These are phyloP conservation scores for Chlamydomonas eustigma DNA, from an alignment of 139 green algal genomes.

Conservation along the genomic window DNA sequence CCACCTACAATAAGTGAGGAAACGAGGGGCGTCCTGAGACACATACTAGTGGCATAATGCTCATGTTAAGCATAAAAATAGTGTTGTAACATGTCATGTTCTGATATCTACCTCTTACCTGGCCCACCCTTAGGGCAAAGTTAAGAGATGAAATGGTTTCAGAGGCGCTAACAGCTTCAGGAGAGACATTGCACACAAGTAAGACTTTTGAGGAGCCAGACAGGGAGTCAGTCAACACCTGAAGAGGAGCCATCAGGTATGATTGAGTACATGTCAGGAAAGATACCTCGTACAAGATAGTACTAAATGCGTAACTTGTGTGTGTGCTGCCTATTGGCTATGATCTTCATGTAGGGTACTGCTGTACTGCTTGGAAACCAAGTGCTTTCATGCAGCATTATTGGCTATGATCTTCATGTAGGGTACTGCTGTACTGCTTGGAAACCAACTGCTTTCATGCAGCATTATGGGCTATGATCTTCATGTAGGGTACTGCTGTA, in stretches of 20 bases:
- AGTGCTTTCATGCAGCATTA: neutral
- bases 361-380: too few relatives aligned
- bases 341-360: too few relatives aligned
- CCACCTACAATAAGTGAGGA: too few relatives aligned
- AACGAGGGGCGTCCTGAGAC: too few relatives aligned
- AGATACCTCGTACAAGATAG: neutral
- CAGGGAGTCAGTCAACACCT: constrained; percentile 64
- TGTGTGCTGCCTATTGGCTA: neutral
- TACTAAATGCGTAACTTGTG: neutral
- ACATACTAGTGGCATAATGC: too few relatives aligned
- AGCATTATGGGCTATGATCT: neutral
- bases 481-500: too few relatives aligned
- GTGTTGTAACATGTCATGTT: too few relatives aligned
- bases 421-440: neutral
- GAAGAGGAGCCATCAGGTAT: neutral
- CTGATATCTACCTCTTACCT: constrained; percentile 28
- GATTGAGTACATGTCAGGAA: too few relatives aligned
- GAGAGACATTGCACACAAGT: constrained; percentile 59
- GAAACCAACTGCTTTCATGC: neutral
- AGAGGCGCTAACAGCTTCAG: constrained; percentile 34
- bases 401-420: neutral
- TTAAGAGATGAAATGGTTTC: constrained; percentile 69
- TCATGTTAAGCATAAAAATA: too few relatives aligned
- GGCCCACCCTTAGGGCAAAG: constrained; percentile 58
- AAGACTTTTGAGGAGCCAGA: constrained; percentile 62